phyloP scores from a whole-genome alignment of 2,329 filamentous ascomycete genomes.

The Anthostomella pinea region DNA sequence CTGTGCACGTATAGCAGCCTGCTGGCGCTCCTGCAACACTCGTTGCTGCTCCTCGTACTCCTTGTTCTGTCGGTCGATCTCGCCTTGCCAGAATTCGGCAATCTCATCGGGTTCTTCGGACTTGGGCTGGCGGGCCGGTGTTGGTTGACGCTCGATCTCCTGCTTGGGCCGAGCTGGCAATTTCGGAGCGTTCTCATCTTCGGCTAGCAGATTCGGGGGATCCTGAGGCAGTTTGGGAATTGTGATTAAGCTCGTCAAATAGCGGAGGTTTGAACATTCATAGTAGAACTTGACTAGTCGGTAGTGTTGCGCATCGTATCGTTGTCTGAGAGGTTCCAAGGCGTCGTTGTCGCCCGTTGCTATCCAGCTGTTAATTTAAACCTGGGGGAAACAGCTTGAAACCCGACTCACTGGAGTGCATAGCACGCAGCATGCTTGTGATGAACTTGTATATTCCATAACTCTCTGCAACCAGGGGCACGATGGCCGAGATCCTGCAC shows the following conservation, averaged over 20 bases:
- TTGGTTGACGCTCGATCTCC: constrained; percentile 66
- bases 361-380: constrained; percentile 33
- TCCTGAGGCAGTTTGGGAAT: constrained; percentile 95
- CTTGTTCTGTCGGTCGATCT: constrained; percentile 85
- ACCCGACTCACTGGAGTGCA: constrained; percentile 79
- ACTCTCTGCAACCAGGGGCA: constrained; percentile 92
- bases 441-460: constrained; percentile 99
- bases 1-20: constrained; percentile 76
- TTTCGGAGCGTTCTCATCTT: constrained; percentile 80
- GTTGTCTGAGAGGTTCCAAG: constrained; percentile 77
- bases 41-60: constrained; percentile 95
- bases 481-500: constrained; percentile 89
- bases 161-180: constrained; percentile 77
- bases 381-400: too few relatives aligned
- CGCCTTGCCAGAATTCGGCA: constrained; percentile 95
- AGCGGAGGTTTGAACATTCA: constrained; percentile 95
- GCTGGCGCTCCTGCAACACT: constrained; percentile 81
- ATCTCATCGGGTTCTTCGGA: constrained; percentile 88
- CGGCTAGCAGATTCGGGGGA: constrained; percentile 80
- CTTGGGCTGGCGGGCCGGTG: constrained; percentile 65
- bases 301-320: constrained; percentile 96
- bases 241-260: constrained; percentile 92
- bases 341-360: constrained; percentile 92
- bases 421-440: constrained; percentile 96
- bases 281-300: constrained; percentile 98